Base-by-base conservation (phyloP, 2,329 filamentous ascomycete genomes). In the Aureobasidium sp. region DNA sequence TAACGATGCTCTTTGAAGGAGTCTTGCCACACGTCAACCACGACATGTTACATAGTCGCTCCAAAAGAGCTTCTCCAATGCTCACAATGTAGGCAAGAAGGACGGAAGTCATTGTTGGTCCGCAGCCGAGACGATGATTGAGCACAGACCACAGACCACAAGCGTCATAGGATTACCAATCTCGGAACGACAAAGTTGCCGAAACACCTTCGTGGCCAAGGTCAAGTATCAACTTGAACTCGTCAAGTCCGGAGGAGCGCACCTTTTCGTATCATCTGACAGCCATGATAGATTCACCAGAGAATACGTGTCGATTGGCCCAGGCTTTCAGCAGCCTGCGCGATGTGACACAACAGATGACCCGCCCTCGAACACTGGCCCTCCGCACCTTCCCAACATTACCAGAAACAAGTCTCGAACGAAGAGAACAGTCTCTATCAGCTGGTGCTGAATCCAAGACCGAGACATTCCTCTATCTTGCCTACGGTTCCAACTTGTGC, bases 401-500 rank as follows among this genome's bases (percentile, higher is more conserved):
- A 27, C 41, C 58, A 62, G 27, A 45, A 44, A 45, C 53, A 42
- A 50, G 32, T n/a, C 39, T 48, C 13, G 59, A 45, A 25, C 49
- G 61, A 47, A 59, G 57, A 42, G 52, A 54, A 25, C 50, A 57
- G n/a, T 48, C 42, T 11, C 25, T 57, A 8, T 58, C 61, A 9
- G 32, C 54, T 7, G 52, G 50, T 21, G 21, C 53, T 34, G 61
- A 64, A 42, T 32, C 41, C 13, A 25, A 50, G 39, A 25, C 57
- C 13, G 57, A 61, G 5, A 75, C 71, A 7, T 67, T 73, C 8
- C 64, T 75, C 8, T 75, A 75, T 63, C 71, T 75, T 21, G 93
- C 92, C 11, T 97, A 97, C 72, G 94, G 93, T 67, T 96, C 91
- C 58, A 97, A 97, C 73, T 83, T 97, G 64, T 85, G 82, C 64